Conservation (phyloP, 805 yeast genomes). For the Nakazawaea ernobii region DNA sequence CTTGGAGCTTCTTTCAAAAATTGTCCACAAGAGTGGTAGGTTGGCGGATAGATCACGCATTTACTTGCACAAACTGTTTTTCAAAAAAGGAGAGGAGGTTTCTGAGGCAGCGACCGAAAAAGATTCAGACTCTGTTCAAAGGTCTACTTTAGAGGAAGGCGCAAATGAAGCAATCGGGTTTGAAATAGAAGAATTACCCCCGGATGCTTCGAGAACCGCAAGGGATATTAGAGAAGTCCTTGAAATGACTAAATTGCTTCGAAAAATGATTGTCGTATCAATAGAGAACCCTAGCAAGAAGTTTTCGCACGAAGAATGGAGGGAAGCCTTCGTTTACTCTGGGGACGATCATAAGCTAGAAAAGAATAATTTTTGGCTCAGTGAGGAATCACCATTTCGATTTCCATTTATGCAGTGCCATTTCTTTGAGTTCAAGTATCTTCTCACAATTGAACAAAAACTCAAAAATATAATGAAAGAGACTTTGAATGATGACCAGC, state of each 20-base stretch:
- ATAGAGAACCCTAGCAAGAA: slow-evolving; percentile 33
- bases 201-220: slow-evolving; percentile 7
- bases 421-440: slow-evolving; percentile 31
- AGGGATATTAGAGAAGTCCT: slow-evolving; percentile 18
- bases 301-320: slow-evolving; percentile 53
- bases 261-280: slow-evolving; percentile 25
- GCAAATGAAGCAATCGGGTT: not conserved
- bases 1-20: not conserved
- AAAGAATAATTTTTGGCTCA: slow-evolving; percentile 50
- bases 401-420: slow-evolving; percentile 67
- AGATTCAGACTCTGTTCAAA: not conserved
- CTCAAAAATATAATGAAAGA: slow-evolving; percentile 1
- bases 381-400: slow-evolving; percentile 61
- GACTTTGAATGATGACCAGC: not conserved
- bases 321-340: slow-evolving; percentile 26
- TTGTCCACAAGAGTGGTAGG: not conserved
- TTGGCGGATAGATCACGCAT: not conserved
- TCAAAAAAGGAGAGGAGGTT: not conserved
- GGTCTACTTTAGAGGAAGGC: not conserved
- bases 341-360: slow-evolving; percentile 17
- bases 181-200: not conserved
- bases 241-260: slow-evolving; percentile 25
- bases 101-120: too few relatives aligned
- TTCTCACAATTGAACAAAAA: slow-evolving; percentile 1
- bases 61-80: not conserved